phyloP scores from a whole-genome alignment of 2,329 filamentous ascomycete genomes.

The Hymenoscyphus repandus region DNA sequence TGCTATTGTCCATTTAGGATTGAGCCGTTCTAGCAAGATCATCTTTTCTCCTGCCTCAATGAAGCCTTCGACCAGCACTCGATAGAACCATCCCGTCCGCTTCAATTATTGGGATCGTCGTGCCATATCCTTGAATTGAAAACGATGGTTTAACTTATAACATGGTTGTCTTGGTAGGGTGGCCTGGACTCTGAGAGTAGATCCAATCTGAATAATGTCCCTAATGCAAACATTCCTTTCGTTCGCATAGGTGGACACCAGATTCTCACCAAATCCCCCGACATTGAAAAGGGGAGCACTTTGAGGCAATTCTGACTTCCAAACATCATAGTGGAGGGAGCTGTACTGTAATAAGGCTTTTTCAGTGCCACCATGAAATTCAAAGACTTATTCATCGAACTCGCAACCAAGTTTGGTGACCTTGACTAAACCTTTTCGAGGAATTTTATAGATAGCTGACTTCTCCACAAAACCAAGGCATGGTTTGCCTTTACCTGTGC shows the following conservation, averaged over 20 bases:
- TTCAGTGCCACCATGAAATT: slow-evolving; percentile 56
- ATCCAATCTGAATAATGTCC: slow-evolving; percentile 48
- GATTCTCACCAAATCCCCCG: slow-evolving; percentile 61
- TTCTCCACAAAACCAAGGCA: slow-evolving; percentile 45
- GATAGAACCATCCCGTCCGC: slow-evolving; percentile 63
- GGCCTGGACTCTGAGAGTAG: slow-evolving; percentile 48
- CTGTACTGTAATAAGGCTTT: slow-evolving; percentile 59
- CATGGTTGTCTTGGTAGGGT: slow-evolving; percentile 59
- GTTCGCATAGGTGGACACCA: slow-evolving; percentile 48
- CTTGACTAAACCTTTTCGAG: slow-evolving; percentile 17
- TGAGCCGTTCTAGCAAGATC: slow-evolving; percentile 46
- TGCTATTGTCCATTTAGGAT: slow-evolving; percentile 59
- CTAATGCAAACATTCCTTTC: slow-evolving; percentile 63
- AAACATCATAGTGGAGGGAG: slow-evolving; percentile 50
- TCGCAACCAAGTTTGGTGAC: slow-evolving; percentile 40
- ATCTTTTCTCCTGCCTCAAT: slow-evolving; percentile 54
- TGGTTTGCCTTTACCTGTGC: slow-evolving; percentile 51
- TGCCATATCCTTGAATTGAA: slow-evolving; percentile 57
- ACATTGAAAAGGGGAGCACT: slow-evolving; percentile 46
- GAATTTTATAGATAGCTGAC: slow-evolving; percentile 43
- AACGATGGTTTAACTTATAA: slow-evolving; percentile 65
- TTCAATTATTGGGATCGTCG: slow-evolving; percentile 49
- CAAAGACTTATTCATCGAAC: slow-evolving; percentile 57
- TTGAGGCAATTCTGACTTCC: slow-evolving; percentile 48
- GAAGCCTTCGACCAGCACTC: slow-evolving; percentile 50